phyloP scores from a whole-genome alignment of 495 filamentous ascomycete genomes.

The Xylaria intraflava region DNA sequence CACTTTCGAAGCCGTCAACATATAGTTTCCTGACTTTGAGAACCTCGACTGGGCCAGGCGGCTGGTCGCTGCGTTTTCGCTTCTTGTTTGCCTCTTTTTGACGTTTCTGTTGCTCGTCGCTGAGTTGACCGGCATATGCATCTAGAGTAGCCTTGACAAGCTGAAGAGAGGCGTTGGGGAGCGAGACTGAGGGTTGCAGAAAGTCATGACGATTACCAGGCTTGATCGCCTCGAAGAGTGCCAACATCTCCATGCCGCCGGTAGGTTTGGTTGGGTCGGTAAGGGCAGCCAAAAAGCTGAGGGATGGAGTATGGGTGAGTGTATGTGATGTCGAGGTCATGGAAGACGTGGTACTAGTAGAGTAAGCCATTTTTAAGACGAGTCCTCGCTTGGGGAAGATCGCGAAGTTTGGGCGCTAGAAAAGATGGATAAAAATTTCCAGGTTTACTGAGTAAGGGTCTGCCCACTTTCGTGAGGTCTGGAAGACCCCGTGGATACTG shows the following conservation, averaged over 20 bases:
- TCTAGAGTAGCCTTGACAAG: constrained; percentile 73
- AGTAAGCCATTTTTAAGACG: constrained; percentile 36
- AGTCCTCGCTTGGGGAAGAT: neutral
- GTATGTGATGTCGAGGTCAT: constrained; percentile 53
- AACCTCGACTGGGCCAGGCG: constrained; percentile 31
- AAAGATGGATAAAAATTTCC: constrained; percentile 18
- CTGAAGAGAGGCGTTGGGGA: constrained; percentile 59
- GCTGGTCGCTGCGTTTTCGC: constrained; percentile 50
- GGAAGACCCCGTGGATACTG: too few relatives aligned
- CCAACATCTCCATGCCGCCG: constrained; percentile 31
- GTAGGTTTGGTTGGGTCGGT: constrained; percentile 24
- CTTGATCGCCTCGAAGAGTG: constrained; percentile 43
- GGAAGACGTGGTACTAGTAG: constrained; percentile 44
- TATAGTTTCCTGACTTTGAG: constrained; percentile 73
- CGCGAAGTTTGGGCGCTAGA: neutral
- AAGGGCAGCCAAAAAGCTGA: constrained; percentile 25
- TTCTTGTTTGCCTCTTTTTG: constrained; percentile 55
- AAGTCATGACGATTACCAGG: constrained; percentile 54
- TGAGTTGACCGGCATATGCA: constrained; percentile 61
- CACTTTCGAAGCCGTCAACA: constrained; percentile 77
- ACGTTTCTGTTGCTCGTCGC: constrained; percentile 54
- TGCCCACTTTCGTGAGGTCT: too few relatives aligned
- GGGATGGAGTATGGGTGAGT: constrained; percentile 36
- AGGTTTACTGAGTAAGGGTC: constrained; percentile 18
- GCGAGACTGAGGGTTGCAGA: constrained; percentile 56